Evolutionary conservation across 306 rosid species (phyloP).

Genomic region (Dalbergia cochinchinensis): DNA sequence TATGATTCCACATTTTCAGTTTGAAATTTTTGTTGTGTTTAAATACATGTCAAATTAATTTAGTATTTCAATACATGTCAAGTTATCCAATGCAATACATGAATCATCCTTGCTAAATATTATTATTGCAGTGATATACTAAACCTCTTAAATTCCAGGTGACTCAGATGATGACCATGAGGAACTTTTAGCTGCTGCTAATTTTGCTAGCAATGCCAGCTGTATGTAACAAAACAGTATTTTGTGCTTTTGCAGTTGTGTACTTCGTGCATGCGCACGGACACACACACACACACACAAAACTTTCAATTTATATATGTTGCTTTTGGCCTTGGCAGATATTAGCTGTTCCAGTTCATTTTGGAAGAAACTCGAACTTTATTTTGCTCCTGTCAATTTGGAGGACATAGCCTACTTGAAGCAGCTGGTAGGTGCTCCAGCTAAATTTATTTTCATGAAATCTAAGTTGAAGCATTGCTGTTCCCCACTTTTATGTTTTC

Average conservation of each 20-base stretch:
- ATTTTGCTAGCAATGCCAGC: constrained; percentile 70
- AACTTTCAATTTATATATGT: constrained; percentile 14
- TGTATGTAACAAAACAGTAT: constrained; percentile 62
- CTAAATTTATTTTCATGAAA: constrained; percentile 36
- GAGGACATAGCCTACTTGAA: constrained; percentile 64
- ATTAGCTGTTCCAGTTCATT: constrained; percentile 73
- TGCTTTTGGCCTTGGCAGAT: constrained; percentile 57
- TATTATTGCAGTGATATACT: constrained; percentile 32
- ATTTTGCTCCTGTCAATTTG: constrained; percentile 66
- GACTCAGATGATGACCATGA: constrained; percentile 76
- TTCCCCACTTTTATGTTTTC: constrained; percentile 32
- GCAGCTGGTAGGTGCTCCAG: constrained; percentile 66
- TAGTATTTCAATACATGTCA: background rate
- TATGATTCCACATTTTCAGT: constrained; percentile 20
- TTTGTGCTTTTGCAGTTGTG: constrained; percentile 18
- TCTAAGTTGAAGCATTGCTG: constrained; percentile 29
- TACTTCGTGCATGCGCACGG: background rate
- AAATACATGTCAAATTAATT: constrained; percentile 2
- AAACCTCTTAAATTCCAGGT: constrained; percentile 59
- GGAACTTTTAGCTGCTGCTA: constrained; percentile 80
- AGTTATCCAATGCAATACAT: background rate
- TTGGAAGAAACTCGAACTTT: constrained; percentile 83
- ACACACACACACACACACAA: background rate
- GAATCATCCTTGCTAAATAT: constrained; percentile 24
- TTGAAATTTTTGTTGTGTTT: constrained; percentile 25